phyloP scores from a whole-genome alignment of 2,329 filamentous ascomycete species.

The Trichoderma breve region DNA sequence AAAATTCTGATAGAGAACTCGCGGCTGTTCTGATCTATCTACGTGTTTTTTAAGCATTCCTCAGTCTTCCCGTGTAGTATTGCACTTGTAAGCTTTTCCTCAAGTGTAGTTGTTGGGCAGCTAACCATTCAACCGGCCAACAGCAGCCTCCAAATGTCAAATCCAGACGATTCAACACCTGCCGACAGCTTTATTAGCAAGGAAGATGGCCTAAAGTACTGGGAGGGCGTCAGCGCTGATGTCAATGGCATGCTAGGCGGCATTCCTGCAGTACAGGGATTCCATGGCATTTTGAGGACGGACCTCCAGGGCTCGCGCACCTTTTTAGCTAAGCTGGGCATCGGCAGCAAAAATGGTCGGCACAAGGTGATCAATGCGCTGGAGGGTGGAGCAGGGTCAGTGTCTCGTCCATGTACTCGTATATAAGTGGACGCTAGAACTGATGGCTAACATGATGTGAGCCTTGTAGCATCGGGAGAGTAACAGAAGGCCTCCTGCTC shows the following conservation, averaged over 20 bases:
- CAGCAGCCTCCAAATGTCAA: background rate
- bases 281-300: conserved; percentile 37
- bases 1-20: too few species aligned
- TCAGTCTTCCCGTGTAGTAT: too few species aligned
- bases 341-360: conserved; percentile 37
- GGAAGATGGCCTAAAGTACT: conserved; percentile 41
- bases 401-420: background rate
- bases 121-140: too few species aligned
- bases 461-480: conserved; percentile 67
- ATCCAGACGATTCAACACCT: background rate
- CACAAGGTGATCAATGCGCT: conserved; percentile 31
- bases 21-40: too few species aligned
- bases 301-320: conserved; percentile 66
- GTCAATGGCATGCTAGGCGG: conserved; percentile 75
- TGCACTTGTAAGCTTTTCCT: too few species aligned
- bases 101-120: too few species aligned
- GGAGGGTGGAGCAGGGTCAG: conserved; percentile 40
- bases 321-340: conserved; percentile 66
- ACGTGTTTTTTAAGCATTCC: too few species aligned
- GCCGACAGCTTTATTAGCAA: conserved; percentile 29
- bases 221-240: conserved; percentile 42
- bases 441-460: background rate
- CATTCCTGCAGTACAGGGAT: conserved; percentile 32
- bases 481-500: conserved; percentile 75
- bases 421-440: background rate